A percentile compares a stretch with the other conserved stretches of the same genome.
Conservation (phyloP, 164 flowering plant species). For the Stephania cephalantha region DNA sequence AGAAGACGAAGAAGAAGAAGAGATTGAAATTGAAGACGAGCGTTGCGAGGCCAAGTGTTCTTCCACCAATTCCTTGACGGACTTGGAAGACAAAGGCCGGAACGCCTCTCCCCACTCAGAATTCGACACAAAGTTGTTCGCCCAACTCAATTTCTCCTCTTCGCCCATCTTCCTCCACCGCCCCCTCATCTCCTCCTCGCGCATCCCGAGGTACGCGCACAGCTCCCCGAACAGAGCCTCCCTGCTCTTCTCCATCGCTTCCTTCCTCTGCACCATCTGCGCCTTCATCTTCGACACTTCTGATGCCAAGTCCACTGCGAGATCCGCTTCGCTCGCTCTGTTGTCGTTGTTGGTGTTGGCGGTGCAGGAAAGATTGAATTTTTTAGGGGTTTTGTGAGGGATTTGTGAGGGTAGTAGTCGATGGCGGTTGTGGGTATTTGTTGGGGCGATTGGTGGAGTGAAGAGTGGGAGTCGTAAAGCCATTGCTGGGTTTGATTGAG, state of each 20-base stretch:
- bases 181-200: conserved; percentile 39
- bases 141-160: conserved; percentile 48
- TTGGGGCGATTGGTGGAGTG: conserved; percentile 13
- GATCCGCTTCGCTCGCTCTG: conserved; percentile 15
- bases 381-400: conserved; percentile 9
- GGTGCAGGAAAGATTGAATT: conserved; percentile 18
- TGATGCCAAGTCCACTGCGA: conserved; percentile 39
- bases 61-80: conserved; percentile 68
- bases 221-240: conserved; percentile 50
- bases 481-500: conserved; percentile 19
- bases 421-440: conserved; percentile 8
- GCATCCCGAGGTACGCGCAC: conserved; percentile 31
- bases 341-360: conserved; percentile 28
- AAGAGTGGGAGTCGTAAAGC: conserved; percentile 20
- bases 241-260: conserved; percentile 70
- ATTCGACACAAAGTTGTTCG: conserved; percentile 42
- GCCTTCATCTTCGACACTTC: conserved; percentile 35
- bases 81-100: conserved; percentile 69
- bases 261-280: conserved; percentile 31
- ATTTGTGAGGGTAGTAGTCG: not conserved
- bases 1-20: conserved; percentile 7
- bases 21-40: not conserved
- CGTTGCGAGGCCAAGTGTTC: conserved; percentile 35
- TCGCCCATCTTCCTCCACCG: conserved; percentile 52
- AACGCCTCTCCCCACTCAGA: conserved; percentile 58